Evolutionary conservation across 164 flowering plant genomes (phyloP), one percentile per base, ranked within the genome.

Genomic region (Platanus orientalis): DNA sequence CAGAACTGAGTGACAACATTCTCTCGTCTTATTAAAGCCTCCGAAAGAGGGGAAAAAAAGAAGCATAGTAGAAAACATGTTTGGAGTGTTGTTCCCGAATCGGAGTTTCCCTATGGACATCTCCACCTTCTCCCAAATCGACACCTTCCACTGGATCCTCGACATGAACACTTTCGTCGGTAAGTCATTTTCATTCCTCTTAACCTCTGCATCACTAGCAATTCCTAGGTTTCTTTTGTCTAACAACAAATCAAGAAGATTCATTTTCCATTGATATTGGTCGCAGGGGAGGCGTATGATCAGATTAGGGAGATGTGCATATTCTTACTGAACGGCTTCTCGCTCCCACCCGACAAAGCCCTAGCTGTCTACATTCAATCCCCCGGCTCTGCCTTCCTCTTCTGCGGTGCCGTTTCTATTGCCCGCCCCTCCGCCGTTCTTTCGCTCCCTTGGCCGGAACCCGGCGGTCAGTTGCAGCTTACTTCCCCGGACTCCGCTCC

Each of bases 381-480:
- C 12, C 96, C 99, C 0, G 97, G 96, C 9, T 87, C 97, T 0
- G 68, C 88, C 1, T 94, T 94, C 71, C 56, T 86, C 57, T 94
- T 78, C 75, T 81, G 89, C 55, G 99, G 99, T 3, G 97, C 96
- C 47, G 83, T 94, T 44, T 80, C 96, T 2, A 10, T 81, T 0
- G 51, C 87, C n/a, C 91, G 97, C 30, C 99, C 99, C n/a, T 94
- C 99, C 10, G 97, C 99, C 12, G 96, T 94, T 14, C 80, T 94
- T 3, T 30, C 93, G 12, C 86, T 94, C 34, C 74, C 74, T 0
- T 94, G 98, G 98, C 97, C 99, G 14, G 85, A 86, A 6, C 87
- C 96, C 1, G 88, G 86, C 1, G 87, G 80, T 20, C 82, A 67
- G 69, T 20, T 75, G 69, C 84, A 78, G 75, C 82, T 88, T 30